Evolutionary conservation across 2,329 filamentous ascomycete species (phyloP), one percentile per base, ranked within the genome.

Genomic region (Cladosporium sp.): DNA sequence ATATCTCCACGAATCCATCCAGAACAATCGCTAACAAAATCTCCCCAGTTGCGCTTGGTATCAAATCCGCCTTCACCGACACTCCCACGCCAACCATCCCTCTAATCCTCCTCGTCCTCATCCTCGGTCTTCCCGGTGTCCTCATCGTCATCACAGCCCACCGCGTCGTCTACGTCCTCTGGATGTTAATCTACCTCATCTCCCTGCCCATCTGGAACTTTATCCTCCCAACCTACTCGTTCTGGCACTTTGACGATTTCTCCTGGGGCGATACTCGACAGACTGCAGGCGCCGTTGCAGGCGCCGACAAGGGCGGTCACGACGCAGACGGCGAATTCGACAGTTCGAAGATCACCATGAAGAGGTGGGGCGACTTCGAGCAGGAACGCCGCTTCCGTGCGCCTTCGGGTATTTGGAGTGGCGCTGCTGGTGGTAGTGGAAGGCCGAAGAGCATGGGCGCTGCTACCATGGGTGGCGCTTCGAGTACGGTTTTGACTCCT

Each of bases 161-260:
- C 74, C 90, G 91, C 37, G 87, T 88, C 82, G 88, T 90, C 0
- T 99, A 99, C 70, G 87, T 99, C 40, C 75, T 89, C 42, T 99
- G 94, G 94, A 97, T 99, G 94, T 72, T 94, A 42, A 94, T 97
- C 74, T 99, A 99, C 74, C 84, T 99, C 17, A 55, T 92, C 45
- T 96, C 94, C 1, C 84, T 99, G 1, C 95, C 95, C 0, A 83
- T 99, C 58, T 99, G 94, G 94, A 99, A 99, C 75, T 96, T 99
- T 72, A 81, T 99, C 36, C 85, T 99, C 8, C 94, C 94, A 0
- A 84, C 85, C 7, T 99, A 99, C 71, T 89, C 94, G 3, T 99
- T 93, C 80, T 99, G 94, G 94, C 97, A 99, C 77, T 99, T 99
- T 72, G 94, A 99, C 73, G 94, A 99, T 78, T 99, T 99, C 80